Conservation (phyloP, 2,329 filamentous ascomycete genomes). For the Hymenoscyphus occultus region DNA sequence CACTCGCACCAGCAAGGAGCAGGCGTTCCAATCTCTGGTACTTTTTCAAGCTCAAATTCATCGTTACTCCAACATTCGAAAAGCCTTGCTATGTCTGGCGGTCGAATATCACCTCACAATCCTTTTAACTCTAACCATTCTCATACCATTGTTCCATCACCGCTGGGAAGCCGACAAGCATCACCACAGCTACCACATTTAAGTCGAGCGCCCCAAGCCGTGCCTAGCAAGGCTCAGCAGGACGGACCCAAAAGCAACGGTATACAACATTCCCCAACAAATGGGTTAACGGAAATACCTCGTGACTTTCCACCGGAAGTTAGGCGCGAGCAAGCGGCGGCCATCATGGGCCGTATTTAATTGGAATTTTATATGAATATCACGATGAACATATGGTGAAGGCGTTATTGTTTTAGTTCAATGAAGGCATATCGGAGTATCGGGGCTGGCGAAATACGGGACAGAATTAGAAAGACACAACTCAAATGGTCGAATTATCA, state of each 20-base stretch:
- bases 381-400: constrained; percentile 27
- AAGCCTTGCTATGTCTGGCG: constrained; percentile 26
- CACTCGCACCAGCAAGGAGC: constrained; percentile 39
- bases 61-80: constrained; percentile 30
- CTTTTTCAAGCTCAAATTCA: constrained; percentile 32
- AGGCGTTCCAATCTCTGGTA: constrained; percentile 34
- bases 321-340: constrained; percentile 26
- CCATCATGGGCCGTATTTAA: constrained; percentile 31
- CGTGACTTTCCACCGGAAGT: constrained; percentile 29
- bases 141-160: constrained; percentile 35
- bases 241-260: constrained; percentile 23
- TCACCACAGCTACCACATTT: constrained; percentile 35
- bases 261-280: constrained; percentile 25
- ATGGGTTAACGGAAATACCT: constrained; percentile 20
- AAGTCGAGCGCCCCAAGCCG: constrained; percentile 22
- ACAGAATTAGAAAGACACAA: constrained; percentile 23
- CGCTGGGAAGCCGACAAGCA: constrained; percentile 34
- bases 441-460: constrained; percentile 17
- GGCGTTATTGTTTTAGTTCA: constrained; percentile 24
- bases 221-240: constrained; percentile 23
- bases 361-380: constrained; percentile 26
- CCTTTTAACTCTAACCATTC: constrained; percentile 32
- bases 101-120: constrained; percentile 34
- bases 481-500: constrained; percentile 7
- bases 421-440: constrained; percentile 22